Evolutionary conservation across 495 filamentous ascomycete genomes (phyloP), one percentile per base, ranked within the genome.

Genomic region (Penicillium tannophilum): DNA sequence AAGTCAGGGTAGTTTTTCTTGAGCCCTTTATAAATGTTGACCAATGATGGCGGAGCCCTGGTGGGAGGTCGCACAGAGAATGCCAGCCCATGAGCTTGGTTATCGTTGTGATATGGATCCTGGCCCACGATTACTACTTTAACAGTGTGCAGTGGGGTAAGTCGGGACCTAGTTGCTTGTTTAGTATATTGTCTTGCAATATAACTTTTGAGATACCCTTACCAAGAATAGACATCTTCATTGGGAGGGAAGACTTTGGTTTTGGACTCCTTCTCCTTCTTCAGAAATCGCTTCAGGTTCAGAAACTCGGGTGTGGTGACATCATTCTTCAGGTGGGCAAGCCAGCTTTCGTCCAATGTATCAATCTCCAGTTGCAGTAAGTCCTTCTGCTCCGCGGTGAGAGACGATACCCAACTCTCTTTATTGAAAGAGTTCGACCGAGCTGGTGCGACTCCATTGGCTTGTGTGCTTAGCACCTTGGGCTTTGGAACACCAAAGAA

Each of bases 181-280:
- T 46, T 17, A 51, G 51, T 42, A 59, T 30, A 17, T n/a, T 31
- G 28, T 24, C 39, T 62, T 20, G 55, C 16, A 33, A 20, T 30
- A 47, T 16, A 19, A 45, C n/a, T 23, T 35, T 17, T 17, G 20
- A 17, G 2, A n/a, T 17, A 7, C 10, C 31, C 73, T 16, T 80
- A 96, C 94, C 94, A 98, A 52, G 88, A 90, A 72, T 98, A 98
- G n/a, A 98, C 84, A 71, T 98, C 93, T 58, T 89, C 82, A 48
- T 82, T 77, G 0, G 92, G 93, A 12, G 94, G 94, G 63, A 94
- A 98, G 52, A 95, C 76, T 65, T 85, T 90, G 68, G 85, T 88
- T 3, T 86, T 85, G 1, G 73, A 73, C n/a, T 85, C 82, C 45
- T 85, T 82, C 76, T 98, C 95, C 46, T 76, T 81, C 69, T 90